Percentiles rank a stretch among this genome's conserved stretches.
Conservation (phyloP, 1,284 basidiomycete genomes). For the Apiotrichum montevideense region DNA sequence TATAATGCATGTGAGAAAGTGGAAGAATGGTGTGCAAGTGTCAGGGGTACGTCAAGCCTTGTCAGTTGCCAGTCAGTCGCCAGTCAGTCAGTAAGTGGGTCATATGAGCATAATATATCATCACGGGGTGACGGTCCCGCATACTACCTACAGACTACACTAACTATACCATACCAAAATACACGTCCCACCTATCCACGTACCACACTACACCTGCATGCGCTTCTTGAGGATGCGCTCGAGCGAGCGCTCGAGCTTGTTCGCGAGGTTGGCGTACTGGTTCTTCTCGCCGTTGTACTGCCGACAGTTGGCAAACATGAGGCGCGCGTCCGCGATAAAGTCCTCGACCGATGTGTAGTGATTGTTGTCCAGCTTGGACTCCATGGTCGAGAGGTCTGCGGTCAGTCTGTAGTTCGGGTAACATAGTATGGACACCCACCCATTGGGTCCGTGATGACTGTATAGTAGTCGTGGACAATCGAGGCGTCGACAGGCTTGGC, state of each 20-base stretch:
- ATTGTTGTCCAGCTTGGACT: slow-evolving; percentile 76
- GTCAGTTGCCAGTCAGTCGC: too few species aligned
- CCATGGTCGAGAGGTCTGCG: slow-evolving; percentile 85
- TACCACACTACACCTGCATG: neutral
- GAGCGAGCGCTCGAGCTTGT: slow-evolving; percentile 61
- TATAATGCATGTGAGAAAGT: too few species aligned
- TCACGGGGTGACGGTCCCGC: too few species aligned
- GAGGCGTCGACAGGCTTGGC: slow-evolving; percentile 60
- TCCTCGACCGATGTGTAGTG: slow-evolving; percentile 68
- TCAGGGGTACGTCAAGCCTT: too few species aligned
- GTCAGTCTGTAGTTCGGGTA: neutral
- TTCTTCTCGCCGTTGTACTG: slow-evolving; percentile 81
- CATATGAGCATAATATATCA: too few species aligned
- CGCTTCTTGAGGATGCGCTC: slow-evolving; percentile 48
- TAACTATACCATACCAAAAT: too few species aligned
- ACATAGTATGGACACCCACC: slow-evolving; percentile 53
- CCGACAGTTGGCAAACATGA: slow-evolving; percentile 88
- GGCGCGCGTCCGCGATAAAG: slow-evolving; percentile 72
- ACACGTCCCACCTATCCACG: neutral
- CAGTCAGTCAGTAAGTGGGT: too few species aligned
- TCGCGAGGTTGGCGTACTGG: slow-evolving; percentile 80
- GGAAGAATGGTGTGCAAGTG: too few species aligned
- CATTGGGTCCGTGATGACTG: slow-evolving; percentile 88
- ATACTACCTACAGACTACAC: too few species aligned
- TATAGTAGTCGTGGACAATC: slow-evolving; percentile 87